These are phyloP conservation scores for Fusarium multiceps DNA, from an alignment of 2,329 filamentous ascomycete genomes.

Conservation along the genomic window DNA sequence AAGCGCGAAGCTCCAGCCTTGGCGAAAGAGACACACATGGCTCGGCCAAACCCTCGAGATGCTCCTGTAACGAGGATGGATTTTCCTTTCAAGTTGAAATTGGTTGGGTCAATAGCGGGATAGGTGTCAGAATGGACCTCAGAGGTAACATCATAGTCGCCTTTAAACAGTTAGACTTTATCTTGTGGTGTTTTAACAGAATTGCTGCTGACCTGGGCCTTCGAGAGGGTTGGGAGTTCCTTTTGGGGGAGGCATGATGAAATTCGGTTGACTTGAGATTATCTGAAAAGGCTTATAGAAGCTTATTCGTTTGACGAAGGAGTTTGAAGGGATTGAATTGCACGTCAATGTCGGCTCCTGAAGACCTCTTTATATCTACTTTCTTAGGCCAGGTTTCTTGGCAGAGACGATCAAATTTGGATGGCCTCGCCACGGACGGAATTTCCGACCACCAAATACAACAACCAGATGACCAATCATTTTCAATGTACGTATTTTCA, in stretches of 20 bases:
- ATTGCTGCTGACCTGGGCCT: constrained; percentile 4
- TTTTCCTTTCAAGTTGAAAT: constrained; percentile 5
- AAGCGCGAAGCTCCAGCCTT: constrained; percentile 6
- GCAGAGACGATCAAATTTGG: neutral
- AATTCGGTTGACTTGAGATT: no score
- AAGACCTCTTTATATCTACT: neutral
- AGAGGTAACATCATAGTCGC: constrained; percentile 12
- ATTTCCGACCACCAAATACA: neutral
- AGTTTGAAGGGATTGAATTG: neutral
- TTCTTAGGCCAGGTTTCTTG: accelerated
- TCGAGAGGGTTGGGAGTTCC: constrained; percentile 16
- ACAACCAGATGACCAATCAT: neutral
- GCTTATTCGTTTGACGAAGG: neutral
- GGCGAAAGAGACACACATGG: constrained; percentile 15
- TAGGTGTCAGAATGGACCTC: constrained; percentile 11
- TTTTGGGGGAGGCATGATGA: constrained; percentile 7
- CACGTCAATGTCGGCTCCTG: neutral
- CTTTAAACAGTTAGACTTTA: neutral
- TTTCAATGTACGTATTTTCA: neutral
- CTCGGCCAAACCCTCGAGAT: constrained; percentile 15
- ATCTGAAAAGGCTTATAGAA: neutral
- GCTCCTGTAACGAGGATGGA: constrained; percentile 15
- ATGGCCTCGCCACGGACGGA: neutral
- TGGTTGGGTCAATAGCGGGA: constrained; percentile 11
- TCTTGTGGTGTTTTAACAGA: no score